Percentiles rank a stretch among this genome's conserved stretches.
Conservation (phyloP, 2,329 filamentous ascomycete species). For the Westerdykella aurantiaca region DNA sequence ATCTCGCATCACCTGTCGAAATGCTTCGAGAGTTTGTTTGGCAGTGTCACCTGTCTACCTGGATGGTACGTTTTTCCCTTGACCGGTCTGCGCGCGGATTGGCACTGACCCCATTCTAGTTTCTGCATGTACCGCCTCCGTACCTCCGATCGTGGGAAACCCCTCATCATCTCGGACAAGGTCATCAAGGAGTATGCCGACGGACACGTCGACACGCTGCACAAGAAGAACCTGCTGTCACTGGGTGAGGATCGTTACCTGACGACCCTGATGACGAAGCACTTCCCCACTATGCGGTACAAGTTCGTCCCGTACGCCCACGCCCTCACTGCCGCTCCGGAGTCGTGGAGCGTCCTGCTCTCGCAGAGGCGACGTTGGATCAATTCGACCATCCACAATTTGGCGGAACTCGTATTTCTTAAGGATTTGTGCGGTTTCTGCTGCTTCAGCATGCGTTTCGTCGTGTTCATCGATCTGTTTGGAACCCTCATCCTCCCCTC, state of each 20-base stretch:
- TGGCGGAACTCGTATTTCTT: conserved; percentile 82
- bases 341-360: conserved; percentile 86
- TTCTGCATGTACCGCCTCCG: conserved; percentile 98
- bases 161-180: conserved; percentile 84
- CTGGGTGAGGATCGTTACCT: conserved; percentile 96
- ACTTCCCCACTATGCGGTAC: conserved; percentile 92
- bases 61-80: conserved; percentile 70
- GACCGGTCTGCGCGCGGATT: not conserved
- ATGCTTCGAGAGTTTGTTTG: conserved; percentile 95
- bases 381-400: conserved; percentile 96
- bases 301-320: conserved; percentile 94
- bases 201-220: conserved; percentile 85
- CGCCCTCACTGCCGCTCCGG: conserved; percentile 87
- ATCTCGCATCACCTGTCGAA: conserved; percentile 97
- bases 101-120: conserved; percentile 47
- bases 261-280: conserved; percentile 95
- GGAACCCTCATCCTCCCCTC: conserved; percentile 90
- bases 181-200: conserved; percentile 85
- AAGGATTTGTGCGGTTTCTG: conserved; percentile 98
- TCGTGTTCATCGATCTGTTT: conserved; percentile 89
- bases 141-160: conserved; percentile 88
- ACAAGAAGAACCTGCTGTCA: conserved; percentile 88
- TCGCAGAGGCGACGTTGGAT: conserved; percentile 99
- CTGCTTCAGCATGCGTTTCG: conserved; percentile 95
- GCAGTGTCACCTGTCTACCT: conserved; percentile 95